Evolutionary conservation across 768 basidiomycete species (phyloP), one percentile per base, ranked within the genome.

Genomic region (Pholiota conissans): DNA sequence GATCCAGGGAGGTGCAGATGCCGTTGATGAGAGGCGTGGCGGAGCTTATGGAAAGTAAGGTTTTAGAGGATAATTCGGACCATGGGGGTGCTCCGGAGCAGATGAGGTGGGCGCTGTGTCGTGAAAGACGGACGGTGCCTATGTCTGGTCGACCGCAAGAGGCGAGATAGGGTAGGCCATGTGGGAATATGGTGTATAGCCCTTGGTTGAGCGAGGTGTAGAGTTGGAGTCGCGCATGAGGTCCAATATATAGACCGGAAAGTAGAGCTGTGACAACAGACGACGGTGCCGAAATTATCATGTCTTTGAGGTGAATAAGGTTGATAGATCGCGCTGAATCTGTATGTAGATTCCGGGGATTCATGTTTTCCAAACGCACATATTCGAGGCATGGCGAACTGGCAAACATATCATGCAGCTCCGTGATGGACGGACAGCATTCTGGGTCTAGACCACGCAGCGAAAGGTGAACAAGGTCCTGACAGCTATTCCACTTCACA

Each of bases 371-470:
- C 3, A 77, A 62, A 4, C 65, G 63, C 34, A 78, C 28, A 35
- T 63, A 68, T 52, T 73, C 67, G n/a, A 78, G 62, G 45, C 62
- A 45, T 1, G 75, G 75, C 8, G 76, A 78, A 30, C 63, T 54
- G 14, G 55, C 28, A 32, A 77, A 68, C 20, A 79, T 68, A n/a
- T 59, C 47, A 29, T 67, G 67, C 5, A 79, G 61, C 52, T 76
- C 69, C 16, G 61, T 35, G 16, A 74, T 50, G 3, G 76, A 69
- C 16, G 76, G 77, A 6, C 69, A 72, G 39, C 64, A 65, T 2
- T 69, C 67, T 7, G 67, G 52, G 32, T 56, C 56, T 9, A 76
- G 67, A 0, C 73, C 69, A 34, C 73, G 70, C 10, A 79, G 62
- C 13, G 70, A 68, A 14, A 79, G 67, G 48, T 72, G 64, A 18